Percentiles rank a stretch among this genome's conserved stretches.
phyloP scores from a whole-genome alignment of 2,329 filamentous ascomycete species.

The Fusarium protoensiforme region DNA sequence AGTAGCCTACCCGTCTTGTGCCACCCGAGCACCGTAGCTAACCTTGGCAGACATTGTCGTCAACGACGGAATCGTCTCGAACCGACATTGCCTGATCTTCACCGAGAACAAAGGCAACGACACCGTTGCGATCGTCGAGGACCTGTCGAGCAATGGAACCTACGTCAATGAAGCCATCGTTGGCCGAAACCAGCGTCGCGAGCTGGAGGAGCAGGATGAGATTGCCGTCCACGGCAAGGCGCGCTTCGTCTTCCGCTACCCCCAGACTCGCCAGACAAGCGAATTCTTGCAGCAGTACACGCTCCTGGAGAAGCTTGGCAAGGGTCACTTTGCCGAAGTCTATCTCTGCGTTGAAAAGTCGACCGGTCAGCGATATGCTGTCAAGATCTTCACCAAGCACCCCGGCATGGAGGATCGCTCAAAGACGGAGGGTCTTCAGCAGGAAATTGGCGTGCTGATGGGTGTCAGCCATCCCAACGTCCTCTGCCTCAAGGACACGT shows the following conservation, averaged over 20 bases:
- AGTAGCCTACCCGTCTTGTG: slow-evolving; percentile 45
- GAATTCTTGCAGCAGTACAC: slow-evolving; percentile 89
- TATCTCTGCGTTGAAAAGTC: slow-evolving; percentile 90
- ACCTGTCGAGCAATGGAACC: slow-evolving; percentile 95
- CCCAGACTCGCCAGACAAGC: slow-evolving; percentile 77
- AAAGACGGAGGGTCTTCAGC: slow-evolving; percentile 87
- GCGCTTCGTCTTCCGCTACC: slow-evolving; percentile 92
- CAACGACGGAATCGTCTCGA: slow-evolving; percentile 84
- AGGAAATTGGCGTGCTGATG: slow-evolving; percentile 97
- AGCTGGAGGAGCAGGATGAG: slow-evolving; percentile 90
- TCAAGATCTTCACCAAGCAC: slow-evolving; percentile 93
- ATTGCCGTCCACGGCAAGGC: slow-evolving; percentile 87
- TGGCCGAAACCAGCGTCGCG: slow-evolving; percentile 90
- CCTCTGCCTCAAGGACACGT: slow-evolving; percentile 93
- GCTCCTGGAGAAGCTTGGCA: slow-evolving; percentile 85
- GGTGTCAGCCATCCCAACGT: slow-evolving; percentile 95
- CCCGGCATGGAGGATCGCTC: slow-evolving; percentile 84
- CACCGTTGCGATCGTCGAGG: slow-evolving; percentile 83
- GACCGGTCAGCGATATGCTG: slow-evolving; percentile 84
- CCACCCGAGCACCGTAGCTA: background rate
- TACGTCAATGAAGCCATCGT: slow-evolving; percentile 94
- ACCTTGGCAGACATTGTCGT: slow-evolving; percentile 71
- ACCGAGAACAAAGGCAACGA: slow-evolving; percentile 67
- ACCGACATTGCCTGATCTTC: slow-evolving; percentile 81
- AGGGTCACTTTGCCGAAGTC: slow-evolving; percentile 95